Evolutionary conservation across 805 yeast species (phyloP), one percentile per base, ranked within the genome.

Genomic region (Ascoidea rubescens): DNA sequence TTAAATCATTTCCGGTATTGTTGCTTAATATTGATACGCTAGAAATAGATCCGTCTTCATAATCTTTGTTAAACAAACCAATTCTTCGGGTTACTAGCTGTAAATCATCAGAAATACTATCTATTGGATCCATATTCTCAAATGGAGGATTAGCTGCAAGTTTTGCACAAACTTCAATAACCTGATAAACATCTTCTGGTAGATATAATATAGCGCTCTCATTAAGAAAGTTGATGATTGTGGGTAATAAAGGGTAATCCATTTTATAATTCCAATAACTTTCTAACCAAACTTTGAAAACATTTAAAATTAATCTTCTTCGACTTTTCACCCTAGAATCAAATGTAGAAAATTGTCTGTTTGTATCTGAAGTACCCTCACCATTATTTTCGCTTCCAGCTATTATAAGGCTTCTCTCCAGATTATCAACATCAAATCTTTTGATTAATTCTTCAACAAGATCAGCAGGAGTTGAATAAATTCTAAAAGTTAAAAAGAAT

Each of bases 251-350:
- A 31, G 65, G 67, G 55, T 75, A 77, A 63, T 89, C 96, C 17
- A 60, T 61, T 47, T 74, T 71, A 49, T 76, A 78, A 56, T 81
- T 78, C 96, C 96, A 91, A 63, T 84, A 89, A 50, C 93, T 82
- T 64, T 88, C 95, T 64, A 91, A 68, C 99, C 99, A 91, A 43
- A 78, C 70, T 63, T 80, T 85, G 62, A 89, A 78, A 64, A 84
- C 72, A 57, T 77, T 78, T 57, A 83, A 79, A 45, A 88, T 80
- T 48, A 84, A 66, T 55, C 79, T 78, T 61, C 91, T 70, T 63
- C 93, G 74, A 56, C 74, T 80, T 59, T 76, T 79, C 45, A 78
- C 56, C 56, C 73, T 68, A 17, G 75, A 69, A 53, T 74, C 70
- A 57, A 50, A 55, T 17, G 50, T 32, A 5, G 53, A 32, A 4